Evolutionary conservation across 2,329 filamentous ascomycete genomes (phyloP), one percentile per base, ranked within the genome.

Genomic region (Didymella arachidicola): DNA sequence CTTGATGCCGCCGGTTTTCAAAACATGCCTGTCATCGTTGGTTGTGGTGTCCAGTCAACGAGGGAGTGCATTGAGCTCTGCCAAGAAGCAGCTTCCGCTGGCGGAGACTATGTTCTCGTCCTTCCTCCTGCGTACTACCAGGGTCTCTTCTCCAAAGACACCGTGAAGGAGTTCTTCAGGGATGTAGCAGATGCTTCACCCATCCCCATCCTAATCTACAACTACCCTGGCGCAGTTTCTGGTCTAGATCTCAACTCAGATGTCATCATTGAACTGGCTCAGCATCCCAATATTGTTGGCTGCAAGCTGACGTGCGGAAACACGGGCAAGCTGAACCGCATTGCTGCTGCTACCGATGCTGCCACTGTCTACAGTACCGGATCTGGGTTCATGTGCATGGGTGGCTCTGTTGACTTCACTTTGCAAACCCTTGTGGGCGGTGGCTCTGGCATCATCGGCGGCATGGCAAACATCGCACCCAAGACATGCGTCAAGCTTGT

Each of bases 111-210:
- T 67, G 89, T 89, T 7, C 82, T 95, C 55, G 85, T 93, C 3
- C 83, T 94, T 27, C 89, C 91, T 11, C 91, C 91, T 4, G 87
- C 86, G 49, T 94, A 93, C 80, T 93, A 93, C 79, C 85, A 87
- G 55, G 73, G 84, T 3, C 80, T 91, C 22, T 88, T 92, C 72
- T 85, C 82, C 26, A 82, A 84, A 11, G 82, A 84, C 7, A 84
- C 84, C 1, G 78, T 88, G 48, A 74, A 86, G 46, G 81, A 85
- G 26, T 92, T 87, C 77, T 93, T 92, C 81, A 80, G 78, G 34
- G 81, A 84, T 34, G 87, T 90, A 18, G 88, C 88, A 19, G 82
- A 85, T 61, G 81, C 73, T 3, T 89, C 86, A 1, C 86, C 86
- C 2, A 83, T 90, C 32, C 87, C 87, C 1, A 79, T 89, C 66